Evolutionary conservation across 495 filamentous ascomycete species (phyloP), one percentile per base, ranked within the genome.

Genomic region (Monascus purpureus): DNA sequence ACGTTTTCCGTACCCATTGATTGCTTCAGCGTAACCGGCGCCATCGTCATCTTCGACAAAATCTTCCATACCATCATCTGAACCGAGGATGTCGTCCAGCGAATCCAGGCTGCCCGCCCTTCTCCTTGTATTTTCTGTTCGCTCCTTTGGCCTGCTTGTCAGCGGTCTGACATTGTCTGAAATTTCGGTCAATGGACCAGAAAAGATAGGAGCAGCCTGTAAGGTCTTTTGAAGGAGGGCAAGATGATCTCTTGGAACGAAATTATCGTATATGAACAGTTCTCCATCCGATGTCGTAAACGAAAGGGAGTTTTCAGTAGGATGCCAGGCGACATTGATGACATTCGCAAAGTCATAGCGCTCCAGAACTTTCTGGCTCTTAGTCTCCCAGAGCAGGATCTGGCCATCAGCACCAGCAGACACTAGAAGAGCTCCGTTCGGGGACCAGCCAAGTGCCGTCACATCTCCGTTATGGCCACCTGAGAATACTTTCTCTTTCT

Each of bases 41-140:
- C 83, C 86, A 46, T 97, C 90, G 42, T 97, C 90, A 52, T 97
- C 88, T 1, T 80, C 76, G 1, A 97, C 78, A 47, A 95, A 97
- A 43, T 80, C 85, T 19, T 79, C 80, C 41, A 80, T 65, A 4
- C 61, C 65, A 13, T 63, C 61, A 35, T 56, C 55, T 1, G 50
- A 52, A 13, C 59, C 65, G 2, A 70, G 50, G 13, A 73, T 60
- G 36, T 72, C 71, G 48, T 78, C 75, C 7, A 80, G 44, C 4
- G 72, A 70, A 38, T 77, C 71, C 0, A 63, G 67, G 3, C 66
- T 63, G 4, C 63, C 63, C 27, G 52, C 43, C 40, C 65, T 52
- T 31, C 43, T 42, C 35, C 35, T 64, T 50, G 32, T 9, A 22
- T 22, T 55, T 51, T 53, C 58, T 35, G 39, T 57, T 36, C 43